Conservation (phyloP, 2,329 filamentous ascomycete genomes). For the Penicillium brasilianum region DNA sequence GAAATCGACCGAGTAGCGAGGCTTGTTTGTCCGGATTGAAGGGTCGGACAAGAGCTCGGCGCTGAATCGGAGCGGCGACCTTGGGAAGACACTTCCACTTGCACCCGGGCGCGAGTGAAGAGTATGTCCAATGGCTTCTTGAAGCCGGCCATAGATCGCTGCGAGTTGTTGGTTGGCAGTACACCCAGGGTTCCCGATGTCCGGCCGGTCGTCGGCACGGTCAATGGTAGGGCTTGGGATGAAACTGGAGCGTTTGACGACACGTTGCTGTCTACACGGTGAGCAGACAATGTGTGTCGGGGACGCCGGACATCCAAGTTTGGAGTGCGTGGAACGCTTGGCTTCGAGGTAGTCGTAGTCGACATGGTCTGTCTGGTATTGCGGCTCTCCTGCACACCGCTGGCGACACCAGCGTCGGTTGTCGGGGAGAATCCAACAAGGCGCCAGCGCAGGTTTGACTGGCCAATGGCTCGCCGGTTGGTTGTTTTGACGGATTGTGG, state of each 20-base stretch:
- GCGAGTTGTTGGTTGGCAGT: not conserved
- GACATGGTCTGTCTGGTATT: constrained; percentile 3
- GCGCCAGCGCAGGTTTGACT: constrained; percentile 17
- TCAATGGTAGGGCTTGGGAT: not conserved
- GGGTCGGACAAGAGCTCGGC: not conserved
- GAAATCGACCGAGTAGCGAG: constrained; percentile 1
- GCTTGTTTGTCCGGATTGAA: not conserved
- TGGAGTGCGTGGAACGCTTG: not conserved
- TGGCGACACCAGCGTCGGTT: not conserved
- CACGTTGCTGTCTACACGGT: not conserved
- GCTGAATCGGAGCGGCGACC: not conserved
- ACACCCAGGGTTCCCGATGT: not conserved
- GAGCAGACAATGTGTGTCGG: not conserved
- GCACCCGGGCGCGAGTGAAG: not conserved
- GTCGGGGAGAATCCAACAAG: not conserved
- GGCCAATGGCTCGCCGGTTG: not conserved
- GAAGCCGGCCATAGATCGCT: not conserved
- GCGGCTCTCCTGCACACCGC: not conserved
- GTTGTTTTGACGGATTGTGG: not conserved
- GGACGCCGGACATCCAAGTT: constrained; percentile 12
- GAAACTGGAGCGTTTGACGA: not conserved
- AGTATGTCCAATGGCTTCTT: constrained; percentile 2
- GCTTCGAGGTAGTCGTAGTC: not conserved
- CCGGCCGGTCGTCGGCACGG: not conserved
- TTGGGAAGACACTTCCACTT: not conserved